These are phyloP conservation scores for Acer negundo DNA, from an alignment of 345 rosid genomes.

Conservation along the genomic window DNA sequence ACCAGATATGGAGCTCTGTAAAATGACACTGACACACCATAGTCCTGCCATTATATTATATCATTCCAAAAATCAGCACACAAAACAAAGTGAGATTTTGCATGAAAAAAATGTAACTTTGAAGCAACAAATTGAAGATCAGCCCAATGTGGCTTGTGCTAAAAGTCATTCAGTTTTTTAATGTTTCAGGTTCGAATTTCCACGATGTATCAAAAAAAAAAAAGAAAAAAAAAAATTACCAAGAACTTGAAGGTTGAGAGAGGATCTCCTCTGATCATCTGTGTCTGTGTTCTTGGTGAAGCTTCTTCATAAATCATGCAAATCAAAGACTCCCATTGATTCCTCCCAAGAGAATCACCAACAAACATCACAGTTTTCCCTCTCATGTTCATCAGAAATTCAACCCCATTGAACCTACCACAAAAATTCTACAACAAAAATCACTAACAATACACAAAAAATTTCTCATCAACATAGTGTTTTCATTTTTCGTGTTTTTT, in stretches of 20 bases:
- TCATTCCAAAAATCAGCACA: background rate
- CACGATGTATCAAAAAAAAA: too few relatives aligned
- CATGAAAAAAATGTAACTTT: background rate
- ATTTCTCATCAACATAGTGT: background rate
- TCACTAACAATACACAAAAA: slow-evolving; percentile 10
- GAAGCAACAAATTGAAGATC: too few relatives aligned
- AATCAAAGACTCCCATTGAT: slow-evolving; percentile 92
- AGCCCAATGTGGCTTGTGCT: too few relatives aligned
- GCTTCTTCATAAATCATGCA: slow-evolving; percentile 65
- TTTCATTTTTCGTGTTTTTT: background rate
- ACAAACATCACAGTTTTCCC: slow-evolving; percentile 86
- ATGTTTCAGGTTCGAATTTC: too few relatives aligned
- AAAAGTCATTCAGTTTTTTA: too few relatives aligned
- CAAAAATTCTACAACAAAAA: slow-evolving; percentile 5
- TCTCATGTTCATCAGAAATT: slow-evolving; percentile 65
- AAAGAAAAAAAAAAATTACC: slow-evolving; percentile 37
- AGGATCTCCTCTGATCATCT: slow-evolving; percentile 64
- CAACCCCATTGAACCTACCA: slow-evolving; percentile 69
- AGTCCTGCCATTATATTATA: slow-evolving; percentile 51
- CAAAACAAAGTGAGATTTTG: background rate
- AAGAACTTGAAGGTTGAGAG: slow-evolving; percentile 74
- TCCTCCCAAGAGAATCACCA: slow-evolving; percentile 87
- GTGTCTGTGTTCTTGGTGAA: slow-evolving; percentile 53
- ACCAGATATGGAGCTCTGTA: slow-evolving; percentile 86
- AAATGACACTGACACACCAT: slow-evolving; percentile 62